Evolutionary conservation across 352 stramenopile genomes (phyloP), one percentile per base, ranked within the genome.

Genomic region (Globisporangium splendens): DNA sequence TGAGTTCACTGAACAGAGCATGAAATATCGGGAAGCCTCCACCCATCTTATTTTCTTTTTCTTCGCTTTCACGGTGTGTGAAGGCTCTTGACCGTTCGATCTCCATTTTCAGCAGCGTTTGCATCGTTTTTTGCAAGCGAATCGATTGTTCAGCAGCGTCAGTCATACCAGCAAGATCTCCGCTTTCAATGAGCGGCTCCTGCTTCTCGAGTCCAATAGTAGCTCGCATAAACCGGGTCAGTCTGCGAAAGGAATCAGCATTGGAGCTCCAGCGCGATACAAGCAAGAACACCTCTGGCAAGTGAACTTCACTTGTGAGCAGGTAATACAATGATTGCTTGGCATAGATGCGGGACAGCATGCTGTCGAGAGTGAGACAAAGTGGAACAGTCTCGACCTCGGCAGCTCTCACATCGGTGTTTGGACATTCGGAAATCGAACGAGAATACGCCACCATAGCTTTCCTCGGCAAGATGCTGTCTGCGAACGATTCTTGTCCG

Each of bases 271-370:
- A 63, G 21, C 20, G 20, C 18, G 46, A 54, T 44, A 75, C 22
- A 21, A 73, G 53, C 4, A 12, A 20, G 17, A 77, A 72, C 14
- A 66, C 42, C 0, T 35, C 39, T 43, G 12, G 8, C 2, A 13
- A 11, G 31, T 14, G 20, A 14, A 6, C 18, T 38, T 15, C 24
- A 1, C 28, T 51, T 24, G 56, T 50, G 12, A 85, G 46, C 13
- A 80, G 46, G 22, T 69, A 63, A 12, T 49, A 58, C 7, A 83
- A 56, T 2, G 50, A 41, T 33, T 72, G 61, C 10, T 70, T 66
- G 7, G 70, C 53, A 44, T 82, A 83, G 13, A 57, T 31, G 21
- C 80, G 43, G 17, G 61, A 62, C 21, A 80, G 5, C 15, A 61
- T 57, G 18, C 57, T 57, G 48, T 83, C 70, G 20, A 71, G 54